Conservation (phyloP, 2,329 filamentous ascomycete genomes). For the Lachnum nothofagi region DNA sequence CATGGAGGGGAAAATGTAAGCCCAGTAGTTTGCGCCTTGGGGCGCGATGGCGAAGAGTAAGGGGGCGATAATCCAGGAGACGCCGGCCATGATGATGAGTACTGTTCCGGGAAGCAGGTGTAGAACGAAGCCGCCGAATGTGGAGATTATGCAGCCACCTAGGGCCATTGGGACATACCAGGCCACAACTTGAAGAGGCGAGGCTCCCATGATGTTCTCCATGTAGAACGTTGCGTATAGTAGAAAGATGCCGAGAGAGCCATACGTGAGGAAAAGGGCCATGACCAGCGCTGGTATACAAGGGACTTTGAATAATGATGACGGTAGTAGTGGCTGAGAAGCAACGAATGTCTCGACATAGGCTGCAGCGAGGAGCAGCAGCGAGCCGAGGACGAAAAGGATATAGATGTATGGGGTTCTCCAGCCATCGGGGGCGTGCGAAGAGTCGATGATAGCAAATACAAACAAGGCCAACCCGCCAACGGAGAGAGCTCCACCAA, state of each 20-base stretch:
- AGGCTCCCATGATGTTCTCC: conserved; percentile 47
- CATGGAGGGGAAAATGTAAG: conserved; percentile 68
- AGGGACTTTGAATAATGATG: conserved; percentile 63
- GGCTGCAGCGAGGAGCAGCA: conserved; percentile 55
- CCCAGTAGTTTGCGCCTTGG: conserved; percentile 48
- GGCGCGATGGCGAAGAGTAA: conserved; percentile 52
- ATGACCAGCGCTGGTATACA: conserved; percentile 61
- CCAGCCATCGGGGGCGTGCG: conserved; percentile 65
- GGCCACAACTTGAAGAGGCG: conserved; percentile 51
- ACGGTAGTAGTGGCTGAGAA: conserved; percentile 61
- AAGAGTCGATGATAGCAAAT: conserved; percentile 69
- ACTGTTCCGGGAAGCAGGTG: conserved; percentile 50
- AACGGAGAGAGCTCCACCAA: conserved; percentile 56
- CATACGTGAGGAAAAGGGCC: conserved; percentile 62
- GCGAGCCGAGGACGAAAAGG: conserved; percentile 56
- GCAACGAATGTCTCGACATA: conserved; percentile 72
- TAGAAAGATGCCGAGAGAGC: conserved; percentile 62
- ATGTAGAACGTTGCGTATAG: conserved; percentile 66
- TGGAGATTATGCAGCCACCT: conserved; percentile 65
- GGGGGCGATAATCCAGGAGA: conserved; percentile 47
- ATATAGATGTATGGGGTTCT: conserved; percentile 66
- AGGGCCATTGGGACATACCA: conserved; percentile 62
- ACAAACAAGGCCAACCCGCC: conserved; percentile 64
- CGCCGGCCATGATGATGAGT: conserved; percentile 47
- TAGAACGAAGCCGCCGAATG: conserved; percentile 50